Conservation (phyloP, 805 yeast species). For the Candida parachauliodes region DNA sequence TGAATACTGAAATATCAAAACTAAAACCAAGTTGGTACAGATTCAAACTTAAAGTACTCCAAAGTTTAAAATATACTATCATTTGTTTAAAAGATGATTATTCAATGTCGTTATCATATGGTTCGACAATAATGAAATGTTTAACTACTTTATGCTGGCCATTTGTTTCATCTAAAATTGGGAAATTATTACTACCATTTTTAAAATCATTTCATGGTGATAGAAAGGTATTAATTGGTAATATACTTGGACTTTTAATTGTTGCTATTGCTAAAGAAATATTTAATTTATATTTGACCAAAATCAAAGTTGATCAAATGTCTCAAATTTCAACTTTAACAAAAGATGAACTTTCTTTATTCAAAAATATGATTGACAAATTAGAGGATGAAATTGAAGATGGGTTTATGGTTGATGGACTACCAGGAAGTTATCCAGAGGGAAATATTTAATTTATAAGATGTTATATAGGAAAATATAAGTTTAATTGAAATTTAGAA, state of each 20-base stretch:
- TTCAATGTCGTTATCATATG: conserved; percentile 20
- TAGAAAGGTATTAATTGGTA: conserved; percentile 24
- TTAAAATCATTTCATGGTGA: conserved; percentile 10
- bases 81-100: conserved; percentile 36
- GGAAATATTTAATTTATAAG: conserved; percentile 3
- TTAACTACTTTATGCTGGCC: conserved; percentile 41
- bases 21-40: background rate
- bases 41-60: conserved; percentile 11
- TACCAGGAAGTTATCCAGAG: conserved; percentile 10
- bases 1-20: conserved; percentile 9
- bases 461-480: too few species aligned
- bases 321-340: conserved; percentile 22
- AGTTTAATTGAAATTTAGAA: too few species aligned
- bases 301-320: conserved; percentile 27
- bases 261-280: conserved; percentile 35
- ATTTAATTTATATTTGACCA: conserved; percentile 25
- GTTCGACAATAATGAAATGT: conserved; percentile 23
- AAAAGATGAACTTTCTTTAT: conserved; percentile 7
- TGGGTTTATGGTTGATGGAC: background rate
- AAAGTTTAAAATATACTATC: conserved; percentile 21
- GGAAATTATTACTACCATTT: conserved; percentile 18
- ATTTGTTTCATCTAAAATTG: conserved; percentile 30
- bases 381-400: background rate
- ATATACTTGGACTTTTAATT: conserved; percentile 27
- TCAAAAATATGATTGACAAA: background rate